These are phyloP conservation scores for Blastocystis hominis DNA, from an alignment of 352 stramenopile genomes.

Conservation along the genomic window DNA sequence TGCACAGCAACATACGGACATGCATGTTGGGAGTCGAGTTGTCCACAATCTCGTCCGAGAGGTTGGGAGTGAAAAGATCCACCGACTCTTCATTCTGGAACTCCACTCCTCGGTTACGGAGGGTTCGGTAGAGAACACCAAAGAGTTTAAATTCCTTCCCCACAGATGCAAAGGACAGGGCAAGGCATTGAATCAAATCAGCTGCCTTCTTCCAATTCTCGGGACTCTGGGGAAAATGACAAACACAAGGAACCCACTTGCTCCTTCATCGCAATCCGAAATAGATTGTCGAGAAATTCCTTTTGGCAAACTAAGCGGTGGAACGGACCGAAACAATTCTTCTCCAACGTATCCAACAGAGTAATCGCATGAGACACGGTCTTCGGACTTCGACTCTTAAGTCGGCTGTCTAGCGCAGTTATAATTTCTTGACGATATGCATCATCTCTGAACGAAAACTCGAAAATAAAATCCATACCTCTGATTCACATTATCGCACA, in stretches of 20 bases:
- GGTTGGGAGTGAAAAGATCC: slow-evolving; percentile 79
- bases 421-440: slow-evolving; percentile 40
- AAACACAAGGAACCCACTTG: neutral
- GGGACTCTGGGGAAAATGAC: neutral
- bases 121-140: slow-evolving; percentile 13
- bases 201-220: slow-evolving; percentile 32
- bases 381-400: slow-evolving; percentile 50
- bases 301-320: slow-evolving; percentile 43
- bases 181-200: slow-evolving; percentile 30
- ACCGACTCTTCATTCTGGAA: slow-evolving; percentile 61
- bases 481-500: slow-evolving; percentile 55
- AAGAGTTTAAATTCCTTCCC: slow-evolving; percentile 52
- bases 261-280: slow-evolving; percentile 55
- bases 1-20: neutral
- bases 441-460: neutral
- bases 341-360: slow-evolving; percentile 55
- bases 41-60: slow-evolving; percentile 61
- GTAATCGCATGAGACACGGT: slow-evolving; percentile 30
- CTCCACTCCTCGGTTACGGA: slow-evolving; percentile 20
- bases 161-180: slow-evolving; percentile 33
- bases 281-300: slow-evolving; percentile 56
- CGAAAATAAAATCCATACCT: neutral
- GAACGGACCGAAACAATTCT: slow-evolving; percentile 48
- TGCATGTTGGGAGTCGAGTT: neutral
- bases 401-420: neutral